A percentile compares a stretch with the other conserved stretches of the same genome.
Conservation (phyloP, 1,284 basidiomycete genomes). For the Ustilago tritici region DNA sequence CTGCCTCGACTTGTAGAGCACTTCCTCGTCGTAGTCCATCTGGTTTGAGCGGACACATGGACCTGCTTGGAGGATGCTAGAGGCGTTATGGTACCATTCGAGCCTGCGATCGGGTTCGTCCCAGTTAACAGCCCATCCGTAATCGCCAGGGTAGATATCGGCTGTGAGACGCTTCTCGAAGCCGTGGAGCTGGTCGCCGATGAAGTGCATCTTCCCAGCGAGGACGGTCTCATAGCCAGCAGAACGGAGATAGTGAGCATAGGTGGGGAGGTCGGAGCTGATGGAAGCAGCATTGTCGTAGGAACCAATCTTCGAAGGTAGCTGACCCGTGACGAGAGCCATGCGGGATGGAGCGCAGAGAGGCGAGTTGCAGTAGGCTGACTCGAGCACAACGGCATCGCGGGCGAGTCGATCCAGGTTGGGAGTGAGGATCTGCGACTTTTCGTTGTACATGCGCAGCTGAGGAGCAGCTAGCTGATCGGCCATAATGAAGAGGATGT, state of each 20-base stretch:
- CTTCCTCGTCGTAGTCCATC: slow-evolving; percentile 50
- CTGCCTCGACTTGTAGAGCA: slow-evolving; percentile 42
- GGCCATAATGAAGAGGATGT: slow-evolving; percentile 44
- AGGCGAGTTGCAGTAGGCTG: slow-evolving; percentile 48
- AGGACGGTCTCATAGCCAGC: slow-evolving; percentile 42
- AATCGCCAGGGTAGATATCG: slow-evolving; percentile 45
- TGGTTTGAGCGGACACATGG: slow-evolving; percentile 44
- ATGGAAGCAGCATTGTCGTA: slow-evolving; percentile 45
- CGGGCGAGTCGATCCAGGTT: slow-evolving; percentile 36
- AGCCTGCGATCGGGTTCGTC: slow-evolving; percentile 37
- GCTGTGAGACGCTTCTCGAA: slow-evolving; percentile 47
- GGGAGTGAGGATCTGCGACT: slow-evolving; percentile 39
- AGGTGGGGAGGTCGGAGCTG: slow-evolving; percentile 42
- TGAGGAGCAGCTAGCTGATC: slow-evolving; percentile 44
- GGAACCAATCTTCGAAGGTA: slow-evolving; percentile 36
- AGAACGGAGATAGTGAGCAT: slow-evolving; percentile 39
- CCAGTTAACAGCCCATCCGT: slow-evolving; percentile 49
- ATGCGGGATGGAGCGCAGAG: slow-evolving; percentile 46
- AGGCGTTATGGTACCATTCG: slow-evolving; percentile 47
- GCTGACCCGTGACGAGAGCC: slow-evolving; percentile 43
- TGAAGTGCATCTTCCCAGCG: slow-evolving; percentile 46
- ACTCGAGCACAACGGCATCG: slow-evolving; percentile 38
- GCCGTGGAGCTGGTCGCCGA: slow-evolving; percentile 44
- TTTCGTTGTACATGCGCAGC: slow-evolving; percentile 44
- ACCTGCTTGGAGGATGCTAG: slow-evolving; percentile 42